phyloP scores from a whole-genome alignment of 352 stramenopile species.

The Pythium oligandrum region DNA sequence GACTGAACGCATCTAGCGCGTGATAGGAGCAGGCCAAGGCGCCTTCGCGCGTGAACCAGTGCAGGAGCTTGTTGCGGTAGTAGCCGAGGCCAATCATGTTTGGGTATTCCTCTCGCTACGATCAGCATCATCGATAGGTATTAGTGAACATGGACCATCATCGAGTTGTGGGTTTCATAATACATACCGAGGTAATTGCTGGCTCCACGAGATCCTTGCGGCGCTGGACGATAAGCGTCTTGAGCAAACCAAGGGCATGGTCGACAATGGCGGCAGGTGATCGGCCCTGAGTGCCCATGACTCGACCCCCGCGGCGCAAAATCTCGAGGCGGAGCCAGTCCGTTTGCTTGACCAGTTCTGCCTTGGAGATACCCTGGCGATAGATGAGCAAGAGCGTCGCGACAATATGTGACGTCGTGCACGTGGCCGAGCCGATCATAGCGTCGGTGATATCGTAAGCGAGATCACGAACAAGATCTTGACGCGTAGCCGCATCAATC shows the following conservation, averaged over 20 bases:
- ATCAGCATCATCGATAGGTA: not conserved
- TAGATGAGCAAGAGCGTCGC: conserved; percentile 75
- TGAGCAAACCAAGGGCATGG: conserved; percentile 55
- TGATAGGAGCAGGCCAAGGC: conserved; percentile 76
- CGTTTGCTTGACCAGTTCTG: conserved; percentile 64
- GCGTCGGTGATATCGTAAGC: conserved; percentile 72
- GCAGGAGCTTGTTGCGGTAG: conserved; percentile 85
- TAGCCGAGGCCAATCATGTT: conserved; percentile 87
- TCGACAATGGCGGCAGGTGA: conserved; percentile 64
- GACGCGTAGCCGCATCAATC: not conserved
- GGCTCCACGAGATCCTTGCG: conserved; percentile 79
- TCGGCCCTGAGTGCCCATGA: conserved; percentile 66
- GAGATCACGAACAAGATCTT: conserved; percentile 49
- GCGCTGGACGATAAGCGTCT: conserved; percentile 60
- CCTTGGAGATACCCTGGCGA: conserved; percentile 68
- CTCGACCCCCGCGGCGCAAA: conserved; percentile 55
- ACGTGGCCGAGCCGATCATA: conserved; percentile 64
- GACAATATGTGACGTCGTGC: conserved; percentile 69
- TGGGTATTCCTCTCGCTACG: conserved; percentile 67
- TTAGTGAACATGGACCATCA: no score
- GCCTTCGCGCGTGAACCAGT: conserved; percentile 82
- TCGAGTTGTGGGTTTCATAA: no score
- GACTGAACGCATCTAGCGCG: conserved; percentile 46
- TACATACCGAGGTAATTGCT: conserved; percentile 62
- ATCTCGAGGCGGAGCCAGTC: conserved; percentile 76